phyloP scores from a whole-genome alignment of 2,329 filamentous ascomycete genomes.

The Chaetomiaceae sp. region DNA sequence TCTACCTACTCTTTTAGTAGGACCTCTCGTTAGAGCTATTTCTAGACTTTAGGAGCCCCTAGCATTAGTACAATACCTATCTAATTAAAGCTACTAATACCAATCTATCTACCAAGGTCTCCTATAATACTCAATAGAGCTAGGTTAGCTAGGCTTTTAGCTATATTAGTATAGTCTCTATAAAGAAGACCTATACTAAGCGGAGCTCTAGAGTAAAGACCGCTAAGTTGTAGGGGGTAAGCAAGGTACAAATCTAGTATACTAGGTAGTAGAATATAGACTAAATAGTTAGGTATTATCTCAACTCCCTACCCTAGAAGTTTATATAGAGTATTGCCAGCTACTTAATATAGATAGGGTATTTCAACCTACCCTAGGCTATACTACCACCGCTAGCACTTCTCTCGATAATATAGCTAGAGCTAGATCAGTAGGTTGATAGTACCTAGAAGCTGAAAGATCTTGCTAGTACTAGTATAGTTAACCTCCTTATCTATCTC shows the following conservation, averaged over 20 bases:
- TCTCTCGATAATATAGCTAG: too few relatives aligned
- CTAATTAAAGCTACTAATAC: not conserved
- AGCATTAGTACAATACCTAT: not conserved
- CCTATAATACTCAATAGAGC: conserved; percentile 1
- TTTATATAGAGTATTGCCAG: not conserved
- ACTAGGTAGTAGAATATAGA: not conserved
- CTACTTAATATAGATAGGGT: too few relatives aligned
- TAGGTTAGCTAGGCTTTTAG: too few relatives aligned
- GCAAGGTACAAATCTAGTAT: not conserved
- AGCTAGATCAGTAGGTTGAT: too few relatives aligned
- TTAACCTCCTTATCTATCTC: too few relatives aligned
- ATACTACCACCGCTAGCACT: too few relatives aligned
- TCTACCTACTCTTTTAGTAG: conserved; percentile 1
- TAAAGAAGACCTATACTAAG: not conserved
- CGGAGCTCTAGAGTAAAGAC: conserved; percentile 5
- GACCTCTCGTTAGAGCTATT: conserved; percentile 2
- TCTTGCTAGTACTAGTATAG: too few relatives aligned
- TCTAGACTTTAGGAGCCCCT: not conserved
- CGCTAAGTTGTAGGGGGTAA: not conserved
- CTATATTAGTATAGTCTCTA: not conserved
- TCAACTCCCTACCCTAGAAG: not conserved
- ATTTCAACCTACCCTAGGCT: too few relatives aligned
- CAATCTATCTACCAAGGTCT: not conserved
- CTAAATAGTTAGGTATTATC: conserved; percentile 2
- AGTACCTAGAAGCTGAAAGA: too few relatives aligned